Evolutionary conservation across 192 early-diverging fungal genomes (phyloP), one percentile per base, ranked within the genome.

Genomic region (Haplosporangium gracile): DNA sequence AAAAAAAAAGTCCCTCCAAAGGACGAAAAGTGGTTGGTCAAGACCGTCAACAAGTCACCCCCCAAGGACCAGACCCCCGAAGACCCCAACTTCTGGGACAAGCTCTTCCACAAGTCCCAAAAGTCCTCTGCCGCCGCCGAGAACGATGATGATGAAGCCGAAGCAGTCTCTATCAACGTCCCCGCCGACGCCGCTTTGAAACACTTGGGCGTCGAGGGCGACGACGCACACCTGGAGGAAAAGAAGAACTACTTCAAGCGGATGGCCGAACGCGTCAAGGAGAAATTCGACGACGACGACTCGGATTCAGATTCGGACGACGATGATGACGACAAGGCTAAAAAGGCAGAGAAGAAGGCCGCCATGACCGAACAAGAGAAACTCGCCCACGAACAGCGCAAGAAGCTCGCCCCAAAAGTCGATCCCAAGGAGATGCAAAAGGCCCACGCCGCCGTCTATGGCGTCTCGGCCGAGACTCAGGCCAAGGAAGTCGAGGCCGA

Each of bases 381-480:
- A 36, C 72, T 60, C 24, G 78, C 80, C n/a, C 18, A 26, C 38
- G 60, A 47, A 42, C 69, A 80, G 39, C 83, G 83, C 71, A 80
- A 75, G 55, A 70, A 78, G 4, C 63, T 86, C 15, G 76, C 75
- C 1, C 84, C 84, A 39, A 86, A 86, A 72, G 84, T 86, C 57
- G 84, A 86, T 47, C 84, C 84, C 34, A 86, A 86, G 72, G 84
- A 86, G 72, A 86, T 86, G 84, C 80, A 78, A 65, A 79, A 77
- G 51, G 84, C 79, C 11, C 84, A 86, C 53, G 74, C 51, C 2
- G 84, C 84, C 5, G 51, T 86, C 4, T 86, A 86, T 69, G 76
- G 76, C 38, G 16, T 68, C 10, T 36, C 38, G 22, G 36, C n/a
- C 7, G 38, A 36, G 5, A 36, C 26, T 0, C 78, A 85, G 11